phyloP scores from a whole-genome alignment of 306 rosid genomes.

The Comarum palustre region DNA sequence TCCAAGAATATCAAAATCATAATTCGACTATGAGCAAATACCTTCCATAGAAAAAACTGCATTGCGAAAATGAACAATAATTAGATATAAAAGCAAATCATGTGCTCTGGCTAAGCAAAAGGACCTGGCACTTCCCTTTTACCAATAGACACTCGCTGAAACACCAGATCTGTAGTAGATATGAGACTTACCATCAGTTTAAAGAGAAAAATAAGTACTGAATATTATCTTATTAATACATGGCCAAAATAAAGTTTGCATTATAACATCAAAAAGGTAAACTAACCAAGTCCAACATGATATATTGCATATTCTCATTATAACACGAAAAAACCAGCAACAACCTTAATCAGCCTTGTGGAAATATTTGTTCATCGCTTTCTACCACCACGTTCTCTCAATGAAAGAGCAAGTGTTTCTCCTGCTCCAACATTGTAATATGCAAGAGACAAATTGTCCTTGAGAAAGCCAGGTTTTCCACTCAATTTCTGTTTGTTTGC shows the following conservation, averaged over 20 bases:
- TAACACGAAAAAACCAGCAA: constrained; percentile 44
- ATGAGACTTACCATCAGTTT: constrained; percentile 46
- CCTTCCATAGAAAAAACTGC: constrained; percentile 27
- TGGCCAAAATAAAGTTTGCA: constrained; percentile 18
- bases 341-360: constrained; percentile 40
- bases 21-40: constrained; percentile 16
- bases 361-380: constrained; percentile 55
- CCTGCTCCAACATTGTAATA: constrained; percentile 83
- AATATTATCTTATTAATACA: constrained; percentile 28
- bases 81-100: constrained; percentile 22
- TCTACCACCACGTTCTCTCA: constrained; percentile 99
- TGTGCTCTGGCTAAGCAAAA: constrained; percentile 34
- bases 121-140: constrained; percentile 50
- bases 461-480: constrained; percentile 94
- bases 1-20: constrained; percentile 27
- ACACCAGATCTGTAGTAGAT: constrained; percentile 52
- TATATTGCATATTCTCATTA: constrained; percentile 29
- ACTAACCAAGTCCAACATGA: constrained; percentile 28
- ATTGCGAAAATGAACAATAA: constrained; percentile 18
- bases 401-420: constrained; percentile 60
- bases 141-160: constrained; percentile 44
- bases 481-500: constrained; percentile 97
- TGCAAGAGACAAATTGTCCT: constrained; percentile 90
- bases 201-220: constrained; percentile 21
- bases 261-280: constrained; percentile 20